Percentiles rank a stretch among this genome's conserved stretches.
Conservation (phyloP, 345 rosid genomes). For the Eucalyptus sp. region DNA sequence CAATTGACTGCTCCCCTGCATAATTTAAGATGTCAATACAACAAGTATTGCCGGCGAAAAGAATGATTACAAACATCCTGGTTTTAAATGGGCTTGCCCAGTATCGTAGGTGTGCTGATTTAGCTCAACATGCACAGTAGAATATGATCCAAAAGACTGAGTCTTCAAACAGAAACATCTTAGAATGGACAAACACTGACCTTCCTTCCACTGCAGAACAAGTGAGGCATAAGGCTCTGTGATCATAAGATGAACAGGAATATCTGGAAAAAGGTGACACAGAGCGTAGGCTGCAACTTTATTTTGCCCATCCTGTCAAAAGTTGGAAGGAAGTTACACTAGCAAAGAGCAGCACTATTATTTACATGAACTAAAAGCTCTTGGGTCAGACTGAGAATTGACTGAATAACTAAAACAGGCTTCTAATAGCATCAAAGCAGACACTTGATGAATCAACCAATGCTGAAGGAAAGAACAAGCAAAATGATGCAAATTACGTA, state of each 20-base stretch:
- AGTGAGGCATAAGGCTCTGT: constrained; percentile 72
- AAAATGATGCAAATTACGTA: not conserved
- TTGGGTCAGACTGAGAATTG: not conserved
- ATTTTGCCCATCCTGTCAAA: constrained; percentile 81
- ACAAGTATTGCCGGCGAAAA: not conserved
- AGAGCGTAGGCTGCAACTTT: constrained; percentile 79
- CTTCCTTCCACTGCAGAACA: constrained; percentile 66
- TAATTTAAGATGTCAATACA: not conserved
- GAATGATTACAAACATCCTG: not conserved
- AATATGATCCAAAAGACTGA: not conserved
- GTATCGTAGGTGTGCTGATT: not conserved
- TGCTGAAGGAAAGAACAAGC: not conserved
- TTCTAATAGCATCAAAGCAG: not conserved
- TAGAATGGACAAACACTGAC: constrained; percentile 11
- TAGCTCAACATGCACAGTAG: not conserved
- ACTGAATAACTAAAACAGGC: not conserved
- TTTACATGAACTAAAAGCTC: not conserved
- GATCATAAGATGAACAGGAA: constrained; percentile 59
- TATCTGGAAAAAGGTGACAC: constrained; percentile 60
- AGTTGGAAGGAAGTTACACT: not conserved
- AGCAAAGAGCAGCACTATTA: not conserved
- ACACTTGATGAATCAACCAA: not conserved
- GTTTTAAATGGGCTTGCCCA: not conserved
- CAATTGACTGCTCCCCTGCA: constrained; percentile 40
- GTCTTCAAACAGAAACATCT: not conserved